Conservation (phyloP, 2,329 filamentous ascomycete species). For the Aspergillus sp. region DNA sequence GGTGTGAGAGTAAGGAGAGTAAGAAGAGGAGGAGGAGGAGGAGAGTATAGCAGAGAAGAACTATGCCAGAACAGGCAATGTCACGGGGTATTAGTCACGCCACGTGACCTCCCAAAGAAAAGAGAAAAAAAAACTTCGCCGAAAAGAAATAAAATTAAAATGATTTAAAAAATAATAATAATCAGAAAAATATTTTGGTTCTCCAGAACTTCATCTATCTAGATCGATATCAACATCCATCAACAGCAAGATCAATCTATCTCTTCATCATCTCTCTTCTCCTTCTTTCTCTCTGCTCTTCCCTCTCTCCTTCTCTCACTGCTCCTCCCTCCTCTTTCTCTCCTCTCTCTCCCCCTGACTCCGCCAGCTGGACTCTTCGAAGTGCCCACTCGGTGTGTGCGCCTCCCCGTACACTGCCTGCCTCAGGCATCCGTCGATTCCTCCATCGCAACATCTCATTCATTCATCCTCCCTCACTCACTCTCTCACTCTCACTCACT, state of each 20-base stretch:
- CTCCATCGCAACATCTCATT: too few species aligned
- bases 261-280: background rate
- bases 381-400: too few species aligned
- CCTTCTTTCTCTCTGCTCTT: background rate
- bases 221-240: background rate
- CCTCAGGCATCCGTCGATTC: too few species aligned
- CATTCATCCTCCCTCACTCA: background rate
- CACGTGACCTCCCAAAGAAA: background rate
- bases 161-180: background rate
- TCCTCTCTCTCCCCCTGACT: too few species aligned
- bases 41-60: too few species aligned
- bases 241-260: background rate
- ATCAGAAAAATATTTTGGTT: background rate
- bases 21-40: too few species aligned
- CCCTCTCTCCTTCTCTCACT: too few species aligned
- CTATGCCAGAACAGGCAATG: too few species aligned
- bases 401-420: too few species aligned
- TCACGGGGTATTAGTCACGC: too few species aligned
- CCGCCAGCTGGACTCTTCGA: too few species aligned
- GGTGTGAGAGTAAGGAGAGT: conserved; percentile 7
- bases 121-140: background rate
- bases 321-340: too few species aligned
- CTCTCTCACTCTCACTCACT: background rate
- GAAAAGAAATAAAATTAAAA: background rate
- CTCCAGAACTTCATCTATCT: background rate